Percentiles rank a stretch among this genome's conserved stretches.
Evolutionary conservation across 371 early-diverging fungal species (phyloP).

Genomic region (Mortierella sp.): DNA sequence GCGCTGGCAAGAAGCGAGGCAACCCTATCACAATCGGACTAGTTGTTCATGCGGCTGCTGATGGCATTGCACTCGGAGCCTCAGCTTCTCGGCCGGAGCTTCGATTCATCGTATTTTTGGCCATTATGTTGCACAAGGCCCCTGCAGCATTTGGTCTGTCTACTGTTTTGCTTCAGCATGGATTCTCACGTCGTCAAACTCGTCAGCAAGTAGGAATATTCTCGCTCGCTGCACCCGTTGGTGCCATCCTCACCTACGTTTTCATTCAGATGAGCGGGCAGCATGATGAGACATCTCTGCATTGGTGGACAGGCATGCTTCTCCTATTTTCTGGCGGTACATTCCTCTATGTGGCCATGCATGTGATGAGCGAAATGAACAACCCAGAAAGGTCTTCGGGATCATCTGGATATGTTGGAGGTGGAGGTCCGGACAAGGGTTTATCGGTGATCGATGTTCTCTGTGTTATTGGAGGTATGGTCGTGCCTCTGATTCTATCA

Average conservation of each 20-base stretch:
- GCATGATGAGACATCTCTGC: slow-evolving; percentile 57
- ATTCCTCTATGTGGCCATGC: slow-evolving; percentile 93
- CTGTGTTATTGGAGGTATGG: slow-evolving; percentile 52
- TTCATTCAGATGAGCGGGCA: slow-evolving; percentile 59
- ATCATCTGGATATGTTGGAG: slow-evolving; percentile 44
- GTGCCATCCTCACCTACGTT: slow-evolving; percentile 82
- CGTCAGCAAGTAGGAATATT: slow-evolving; percentile 86
- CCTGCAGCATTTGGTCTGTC: slow-evolving; percentile 94
- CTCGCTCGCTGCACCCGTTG: slow-evolving; percentile 86
- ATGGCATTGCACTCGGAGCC: slow-evolving; percentile 96
- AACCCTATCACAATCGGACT: slow-evolving; percentile 85
- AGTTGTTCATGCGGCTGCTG: slow-evolving; percentile 94
- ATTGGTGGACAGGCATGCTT: slow-evolving; percentile 87
- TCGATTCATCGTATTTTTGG: slow-evolving; percentile 91
- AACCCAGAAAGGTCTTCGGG: slow-evolving; percentile 27
- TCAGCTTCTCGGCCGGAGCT: slow-evolving; percentile 75
- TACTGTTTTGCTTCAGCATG: slow-evolving; percentile 84
- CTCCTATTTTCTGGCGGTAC: slow-evolving; percentile 91
- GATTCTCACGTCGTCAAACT: slow-evolving; percentile 72
- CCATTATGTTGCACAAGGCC: slow-evolving; percentile 97
- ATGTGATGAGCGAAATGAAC: slow-evolving; percentile 57
- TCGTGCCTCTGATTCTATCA: slow-evolving; percentile 48
- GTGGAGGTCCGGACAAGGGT: slow-evolving; percentile 43
- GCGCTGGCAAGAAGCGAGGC: slow-evolving; percentile 40
- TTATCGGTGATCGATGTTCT: slow-evolving; percentile 44